Conservation (phyloP, 495 filamentous ascomycete species). For the Hypoxylon fuscum region DNA sequence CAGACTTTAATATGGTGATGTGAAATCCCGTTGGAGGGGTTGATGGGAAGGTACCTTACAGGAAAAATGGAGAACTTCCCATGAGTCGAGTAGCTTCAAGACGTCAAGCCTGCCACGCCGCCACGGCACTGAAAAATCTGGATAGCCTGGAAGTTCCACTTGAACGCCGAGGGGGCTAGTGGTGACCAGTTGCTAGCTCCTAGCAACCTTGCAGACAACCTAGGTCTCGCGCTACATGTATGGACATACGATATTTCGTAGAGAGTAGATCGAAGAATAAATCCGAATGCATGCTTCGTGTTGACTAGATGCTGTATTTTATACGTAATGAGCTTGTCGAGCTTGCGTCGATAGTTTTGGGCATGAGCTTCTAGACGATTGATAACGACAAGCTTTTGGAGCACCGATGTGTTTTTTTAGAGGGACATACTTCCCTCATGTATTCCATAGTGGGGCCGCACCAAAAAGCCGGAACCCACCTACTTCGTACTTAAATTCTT, state of each 20-base stretch:
- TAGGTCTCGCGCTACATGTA: slow-evolving; percentile 8
- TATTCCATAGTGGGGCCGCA: slow-evolving; percentile 28
- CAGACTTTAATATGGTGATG: slow-evolving; percentile 40
- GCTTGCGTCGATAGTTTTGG: slow-evolving; percentile 14
- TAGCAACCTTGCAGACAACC: slow-evolving; percentile 16
- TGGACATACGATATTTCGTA: slow-evolving; percentile 16
- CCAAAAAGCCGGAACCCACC: background rate
- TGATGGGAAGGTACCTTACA: slow-evolving; percentile 38
- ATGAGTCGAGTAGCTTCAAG: slow-evolving; percentile 19
- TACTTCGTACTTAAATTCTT: slow-evolving; percentile 1
- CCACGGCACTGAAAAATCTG: slow-evolving; percentile 20
- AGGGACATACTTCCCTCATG: background rate
- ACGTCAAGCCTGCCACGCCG: slow-evolving; percentile 31
- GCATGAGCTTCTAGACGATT: slow-evolving; percentile 8
- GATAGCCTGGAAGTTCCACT: slow-evolving; percentile 5
- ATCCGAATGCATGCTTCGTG: slow-evolving; percentile 6
- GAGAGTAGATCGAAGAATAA: background rate
- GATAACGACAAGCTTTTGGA: slow-evolving; percentile 28
- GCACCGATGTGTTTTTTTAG: slow-evolving; percentile 11
- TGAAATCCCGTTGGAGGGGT: slow-evolving; percentile 33
- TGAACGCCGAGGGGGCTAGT: slow-evolving; percentile 32
- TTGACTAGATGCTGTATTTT: slow-evolving; percentile 11
- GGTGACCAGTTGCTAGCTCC: slow-evolving; percentile 29
- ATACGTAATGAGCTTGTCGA: slow-evolving; percentile 34
- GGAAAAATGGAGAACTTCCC: slow-evolving; percentile 31